These are phyloP conservation scores for Citeromyces siamensis DNA, from an alignment of 1,139 yeast species.

Conservation along the genomic window DNA sequence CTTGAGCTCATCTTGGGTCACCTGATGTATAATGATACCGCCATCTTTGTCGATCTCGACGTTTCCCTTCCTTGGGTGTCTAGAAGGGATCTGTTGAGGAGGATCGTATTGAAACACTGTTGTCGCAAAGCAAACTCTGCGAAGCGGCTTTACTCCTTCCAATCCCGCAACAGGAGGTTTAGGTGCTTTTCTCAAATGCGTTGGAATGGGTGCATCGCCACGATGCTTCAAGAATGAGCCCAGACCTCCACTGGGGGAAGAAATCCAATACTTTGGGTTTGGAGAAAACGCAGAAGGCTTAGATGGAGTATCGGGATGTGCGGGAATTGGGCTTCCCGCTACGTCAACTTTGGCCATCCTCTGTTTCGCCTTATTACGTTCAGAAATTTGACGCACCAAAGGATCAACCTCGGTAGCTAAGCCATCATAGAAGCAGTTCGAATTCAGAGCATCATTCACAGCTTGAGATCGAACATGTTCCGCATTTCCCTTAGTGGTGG, in stretches of 20 bases:
- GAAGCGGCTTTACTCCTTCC: constrained; percentile 31
- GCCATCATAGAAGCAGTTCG: constrained; percentile 4
- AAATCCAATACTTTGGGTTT: constrained; percentile 14
- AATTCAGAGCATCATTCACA: constrained; percentile 2
- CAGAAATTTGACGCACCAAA: constrained; percentile 41
- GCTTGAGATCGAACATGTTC: background rate
- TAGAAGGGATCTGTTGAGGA: constrained; percentile 89
- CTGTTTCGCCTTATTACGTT: constrained; percentile 15
- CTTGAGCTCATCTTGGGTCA: constrained; percentile 48
- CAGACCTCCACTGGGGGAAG: constrained; percentile 11
- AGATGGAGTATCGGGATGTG: constrained; percentile 31
- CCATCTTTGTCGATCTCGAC: constrained; percentile 58
- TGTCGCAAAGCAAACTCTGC: constrained; percentile 62
- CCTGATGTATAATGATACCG: constrained; percentile 43
- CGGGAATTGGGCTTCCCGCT: constrained; percentile 29
- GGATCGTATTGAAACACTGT: constrained; percentile 76
- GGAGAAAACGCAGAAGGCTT: constrained; percentile 34
- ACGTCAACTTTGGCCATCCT: constrained; percentile 16
- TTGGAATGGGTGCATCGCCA: constrained; percentile 12
- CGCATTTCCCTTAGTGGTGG: background rate
- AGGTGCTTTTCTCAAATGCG: constrained; percentile 14
- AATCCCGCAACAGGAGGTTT: constrained; percentile 18
- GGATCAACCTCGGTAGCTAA: constrained; percentile 31
- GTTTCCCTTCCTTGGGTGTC: constrained; percentile 73
- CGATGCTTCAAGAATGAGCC: constrained; percentile 16